Base-by-base conservation (phyloP, 2,329 filamentous ascomycete species). In the Rhexocercosporidium sp. region DNA sequence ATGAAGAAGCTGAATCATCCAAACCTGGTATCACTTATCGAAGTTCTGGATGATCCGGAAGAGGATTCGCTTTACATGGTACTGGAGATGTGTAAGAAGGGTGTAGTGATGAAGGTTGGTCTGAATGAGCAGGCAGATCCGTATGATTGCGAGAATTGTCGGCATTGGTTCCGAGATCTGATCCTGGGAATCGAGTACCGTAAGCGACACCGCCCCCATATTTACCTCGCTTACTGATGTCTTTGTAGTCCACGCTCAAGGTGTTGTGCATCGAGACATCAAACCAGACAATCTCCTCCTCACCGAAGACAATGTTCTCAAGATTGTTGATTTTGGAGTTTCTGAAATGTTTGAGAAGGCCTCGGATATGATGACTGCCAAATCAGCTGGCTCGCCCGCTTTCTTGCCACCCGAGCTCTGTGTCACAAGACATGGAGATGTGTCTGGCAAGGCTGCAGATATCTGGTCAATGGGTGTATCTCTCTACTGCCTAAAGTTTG, bases 401-500 rank as follows among this genome's bases (percentile, higher is more conserved):
- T 99, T 99, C 75, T 86, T 98, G 66, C 92, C 96, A 0, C 96
- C 96, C 0, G 96, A 99, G 79, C 83, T 99, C 14, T 99, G 96
- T 75, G 90, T 94, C 25, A 88, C 89, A 8, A 94, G 88, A 74
- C 95, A 97, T 77, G 93, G 92, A 0, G 90, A 94, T 71, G 90
- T 98, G 1, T 95, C 92, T 2, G 96, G 96, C 12, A 92, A 88
- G 73, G 94, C 95, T 3, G 93, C 93, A 3, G 96, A 99, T 79
- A 94, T 99, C 63, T 99, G 96, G 96, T 97, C 95, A 3, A 98
- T 98, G 95, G 96, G 96, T 7, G 90, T 97, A 9, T 97, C 94
- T 1, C 83, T 99, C 2, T 98, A 95, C 78, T 99, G 96, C 78
- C 84, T 99, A 46, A 90, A 92, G 68, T 98, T 97, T 75, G 96